These are phyloP conservation scores for Curvularia spicifera DNA, from an alignment of 2,329 filamentous ascomycete genomes.

Conservation along the genomic window DNA sequence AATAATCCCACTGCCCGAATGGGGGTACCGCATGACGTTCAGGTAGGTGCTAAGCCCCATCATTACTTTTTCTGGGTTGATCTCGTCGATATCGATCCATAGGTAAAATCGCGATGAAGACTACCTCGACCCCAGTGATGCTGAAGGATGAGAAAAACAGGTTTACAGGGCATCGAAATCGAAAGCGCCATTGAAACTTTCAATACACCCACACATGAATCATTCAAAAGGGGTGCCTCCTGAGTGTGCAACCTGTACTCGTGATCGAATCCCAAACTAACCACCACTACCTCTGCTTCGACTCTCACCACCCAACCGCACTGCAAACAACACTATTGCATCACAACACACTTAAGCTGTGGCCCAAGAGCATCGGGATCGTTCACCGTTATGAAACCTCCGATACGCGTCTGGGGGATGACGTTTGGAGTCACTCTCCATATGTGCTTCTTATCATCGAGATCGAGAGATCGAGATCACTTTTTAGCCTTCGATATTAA, in stretches of 20 bases:
- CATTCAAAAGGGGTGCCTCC: background rate
- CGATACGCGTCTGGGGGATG: background rate
- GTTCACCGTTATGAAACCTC: conserved; percentile 6
- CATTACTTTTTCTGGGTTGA: background rate
- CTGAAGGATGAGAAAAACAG: background rate
- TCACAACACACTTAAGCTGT: background rate
- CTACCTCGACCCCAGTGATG: background rate
- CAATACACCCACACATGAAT: background rate
- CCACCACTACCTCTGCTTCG: background rate
- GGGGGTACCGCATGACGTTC: background rate
- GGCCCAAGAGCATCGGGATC: background rate
- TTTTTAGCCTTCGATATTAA: background rate
- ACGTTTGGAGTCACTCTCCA: background rate
- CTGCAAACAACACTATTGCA: background rate
- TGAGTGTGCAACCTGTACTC: background rate
- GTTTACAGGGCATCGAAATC: conserved; percentile 3
- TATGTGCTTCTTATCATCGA: conserved; percentile 1
- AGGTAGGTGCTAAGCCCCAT: background rate
- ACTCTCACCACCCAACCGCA: background rate
- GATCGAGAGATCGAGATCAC: conserved; percentile 4
- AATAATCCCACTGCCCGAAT: background rate
- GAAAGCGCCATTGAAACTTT: background rate
- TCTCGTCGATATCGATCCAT: background rate
- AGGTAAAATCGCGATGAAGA: background rate
- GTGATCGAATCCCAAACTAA: background rate